A percentile compares a stretch with the other conserved stretches of the same genome.
Conservation (phyloP, 306 rosid genomes). For the Cercis canadensis region DNA sequence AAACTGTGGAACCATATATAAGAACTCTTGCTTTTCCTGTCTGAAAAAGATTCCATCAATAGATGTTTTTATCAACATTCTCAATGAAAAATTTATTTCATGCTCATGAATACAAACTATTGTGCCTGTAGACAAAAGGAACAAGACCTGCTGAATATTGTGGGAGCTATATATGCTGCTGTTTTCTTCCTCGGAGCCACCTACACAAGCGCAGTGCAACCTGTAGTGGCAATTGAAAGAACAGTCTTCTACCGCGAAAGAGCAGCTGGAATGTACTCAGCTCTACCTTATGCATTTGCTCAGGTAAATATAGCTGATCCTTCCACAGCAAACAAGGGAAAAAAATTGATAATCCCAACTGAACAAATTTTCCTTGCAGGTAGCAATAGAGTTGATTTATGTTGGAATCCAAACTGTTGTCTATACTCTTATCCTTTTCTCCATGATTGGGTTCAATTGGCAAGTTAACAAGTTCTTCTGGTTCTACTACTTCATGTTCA, state of each 20-base stretch:
- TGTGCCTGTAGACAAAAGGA: background rate
- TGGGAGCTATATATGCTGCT: conserved; percentile 42
- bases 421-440: conserved; percentile 38
- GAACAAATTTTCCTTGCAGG: conserved; percentile 21
- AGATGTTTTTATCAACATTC: background rate
- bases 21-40: no score
- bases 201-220: conserved; percentile 24
- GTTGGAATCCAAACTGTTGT: conserved; percentile 38
- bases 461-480: conserved; percentile 33
- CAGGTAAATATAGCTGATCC: conserved; percentile 36
- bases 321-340: background rate
- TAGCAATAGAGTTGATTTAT: conserved; percentile 35
- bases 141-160: conserved; percentile 34
- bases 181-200: conserved; percentile 39
- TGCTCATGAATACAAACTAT: background rate
- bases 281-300: conserved; percentile 42
- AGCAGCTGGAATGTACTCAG: conserved; percentile 39
- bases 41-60: background rate
- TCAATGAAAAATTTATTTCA: conserved; percentile 2
- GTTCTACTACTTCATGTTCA: conserved; percentile 46
- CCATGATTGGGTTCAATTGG: conserved; percentile 39
- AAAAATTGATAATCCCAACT: background rate
- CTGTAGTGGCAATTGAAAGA: conserved; percentile 37
- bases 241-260: conserved; percentile 42
- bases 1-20: no score